A percentile compares a stretch with the other conserved stretches of the same genome.
Conservation (phyloP, 805 yeast genomes). For the Pichia sporocuriosa region DNA sequence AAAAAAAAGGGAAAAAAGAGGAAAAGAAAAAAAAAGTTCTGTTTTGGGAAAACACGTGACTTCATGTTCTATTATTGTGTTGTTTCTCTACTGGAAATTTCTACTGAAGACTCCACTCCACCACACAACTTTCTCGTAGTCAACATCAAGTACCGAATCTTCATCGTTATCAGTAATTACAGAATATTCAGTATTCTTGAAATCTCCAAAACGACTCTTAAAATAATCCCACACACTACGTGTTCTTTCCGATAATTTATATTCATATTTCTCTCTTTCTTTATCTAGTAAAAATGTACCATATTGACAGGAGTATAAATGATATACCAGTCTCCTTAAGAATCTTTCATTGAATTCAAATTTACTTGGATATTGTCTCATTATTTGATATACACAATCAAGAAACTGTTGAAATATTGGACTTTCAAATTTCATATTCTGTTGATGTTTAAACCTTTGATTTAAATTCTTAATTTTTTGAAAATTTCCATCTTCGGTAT, state of each 20-base stretch:
- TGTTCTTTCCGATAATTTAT: slow-evolving; percentile 41
- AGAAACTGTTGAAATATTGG: slow-evolving; percentile 93
- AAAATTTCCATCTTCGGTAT: slow-evolving; percentile 30
- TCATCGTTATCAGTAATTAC: slow-evolving; percentile 18
- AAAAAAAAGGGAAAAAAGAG: background rate
- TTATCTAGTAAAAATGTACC: slow-evolving; percentile 80
- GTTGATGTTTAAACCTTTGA: slow-evolving; percentile 42
- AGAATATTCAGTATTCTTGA: slow-evolving; percentile 51
- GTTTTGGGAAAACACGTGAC: background rate
- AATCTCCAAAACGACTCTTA: slow-evolving; percentile 64
- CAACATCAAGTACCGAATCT: slow-evolving; percentile 9
- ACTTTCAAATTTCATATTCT: slow-evolving; percentile 56
- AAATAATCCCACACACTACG: slow-evolving; percentile 93
- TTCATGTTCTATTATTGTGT: background rate
- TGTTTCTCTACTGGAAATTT: background rate
- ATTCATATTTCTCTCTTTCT: slow-evolving; percentile 54
- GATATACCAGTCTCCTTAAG: slow-evolving; percentile 76
- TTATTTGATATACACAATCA: slow-evolving; percentile 80
- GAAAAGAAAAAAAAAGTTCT: background rate
- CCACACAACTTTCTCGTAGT: slow-evolving; percentile 1
- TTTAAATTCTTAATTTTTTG: slow-evolving; percentile 42
- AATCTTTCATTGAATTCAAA: slow-evolving; percentile 91
- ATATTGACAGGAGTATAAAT: slow-evolving; percentile 88
- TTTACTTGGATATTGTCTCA: slow-evolving; percentile 57
- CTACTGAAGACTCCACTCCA: slow-evolving; percentile 5